A percentile compares a stretch with the other conserved stretches of the same genome.
These are phyloP conservation scores for Alternaria triticimaculans DNA, from an alignment of 2,329 filamentous ascomycete genomes.

Conservation along the genomic window DNA sequence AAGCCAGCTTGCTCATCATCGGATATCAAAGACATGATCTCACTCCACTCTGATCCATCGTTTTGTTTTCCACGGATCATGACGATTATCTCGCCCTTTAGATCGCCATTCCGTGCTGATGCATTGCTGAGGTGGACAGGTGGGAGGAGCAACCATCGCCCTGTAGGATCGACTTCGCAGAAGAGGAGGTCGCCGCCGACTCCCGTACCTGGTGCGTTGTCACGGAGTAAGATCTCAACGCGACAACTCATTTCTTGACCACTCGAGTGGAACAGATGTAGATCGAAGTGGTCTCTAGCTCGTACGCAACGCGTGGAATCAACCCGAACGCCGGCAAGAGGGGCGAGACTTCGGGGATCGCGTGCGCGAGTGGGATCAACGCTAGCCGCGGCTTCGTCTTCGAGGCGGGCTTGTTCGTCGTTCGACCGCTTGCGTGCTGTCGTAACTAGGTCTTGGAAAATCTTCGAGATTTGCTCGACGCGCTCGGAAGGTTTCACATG, in stretches of 20 bases:
- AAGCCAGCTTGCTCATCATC: constrained; percentile 77
- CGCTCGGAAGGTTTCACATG: constrained; percentile 62
- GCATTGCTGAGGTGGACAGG: constrained; percentile 76
- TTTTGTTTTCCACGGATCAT: constrained; percentile 81
- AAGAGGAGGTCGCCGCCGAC: constrained; percentile 86
- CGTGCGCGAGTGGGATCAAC: constrained; percentile 83
- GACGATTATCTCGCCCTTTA: constrained; percentile 75
- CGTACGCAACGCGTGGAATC: constrained; percentile 82
- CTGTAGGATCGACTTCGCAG: constrained; percentile 80
- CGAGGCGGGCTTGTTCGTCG: constrained; percentile 74
- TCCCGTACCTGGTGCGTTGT: constrained; percentile 72
- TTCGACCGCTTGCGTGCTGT: constrained; percentile 77
- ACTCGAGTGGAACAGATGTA: constrained; percentile 85
- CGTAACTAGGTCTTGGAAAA: constrained; percentile 75
- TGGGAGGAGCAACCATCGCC: constrained; percentile 88
- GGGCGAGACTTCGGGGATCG: constrained; percentile 77
- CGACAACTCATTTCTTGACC: constrained; percentile 89
- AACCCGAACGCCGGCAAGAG: constrained; percentile 73
- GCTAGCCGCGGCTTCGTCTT: constrained; percentile 84
- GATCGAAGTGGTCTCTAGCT: constrained; percentile 87
- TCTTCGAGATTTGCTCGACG: constrained; percentile 64
- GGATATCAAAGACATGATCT: constrained; percentile 78
- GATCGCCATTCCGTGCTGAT: constrained; percentile 79
- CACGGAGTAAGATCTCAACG: constrained; percentile 84
- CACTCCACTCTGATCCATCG: constrained; percentile 74